These are phyloP conservation scores for Lepidium didymum DNA, from an alignment of 345 rosid genomes.

Conservation along the genomic window DNA sequence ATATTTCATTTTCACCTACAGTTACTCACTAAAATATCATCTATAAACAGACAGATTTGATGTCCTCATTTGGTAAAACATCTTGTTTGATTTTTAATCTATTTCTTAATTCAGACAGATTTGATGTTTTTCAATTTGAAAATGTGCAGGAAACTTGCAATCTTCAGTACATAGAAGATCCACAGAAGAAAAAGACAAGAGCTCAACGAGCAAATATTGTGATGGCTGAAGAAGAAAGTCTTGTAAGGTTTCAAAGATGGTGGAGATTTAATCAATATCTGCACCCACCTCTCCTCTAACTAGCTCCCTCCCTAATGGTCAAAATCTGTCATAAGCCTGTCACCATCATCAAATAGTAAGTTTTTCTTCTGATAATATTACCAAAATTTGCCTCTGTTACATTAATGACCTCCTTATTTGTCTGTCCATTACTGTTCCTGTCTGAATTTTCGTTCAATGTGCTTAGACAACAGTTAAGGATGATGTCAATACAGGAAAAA, in stretches of 20 bases:
- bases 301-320: slow-evolving; percentile 26
- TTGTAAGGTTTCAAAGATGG: slow-evolving; percentile 31
- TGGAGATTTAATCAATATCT: slow-evolving; percentile 24
- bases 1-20: slow-evolving; percentile 12
- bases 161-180: slow-evolving; percentile 13
- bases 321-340: slow-evolving; percentile 18
- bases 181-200: slow-evolving; percentile 30
- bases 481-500: not conserved
- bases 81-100: slow-evolving; percentile 5
- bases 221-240: slow-evolving; percentile 15
- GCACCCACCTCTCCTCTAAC: slow-evolving; percentile 33
- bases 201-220: slow-evolving; percentile 6
- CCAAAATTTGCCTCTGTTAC: slow-evolving; percentile 13
- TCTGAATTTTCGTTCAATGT: not conserved
- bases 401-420: slow-evolving; percentile 7
- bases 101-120: not conserved
- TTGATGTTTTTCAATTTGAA: slow-evolving; percentile 7
- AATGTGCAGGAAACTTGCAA: slow-evolving; percentile 18
- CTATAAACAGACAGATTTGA: slow-evolving; percentile 14
- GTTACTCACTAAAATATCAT: slow-evolving; percentile 12
- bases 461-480: not conserved
- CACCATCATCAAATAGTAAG: slow-evolving; percentile 17
- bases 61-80: slow-evolving; percentile 18
- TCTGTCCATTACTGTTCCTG: slow-evolving; percentile 9
- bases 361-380: slow-evolving; percentile 1